These are phyloP conservation scores for Schwanniomyces polymorphus DNA, from an alignment of 805 yeast genomes.

Conservation along the genomic window DNA sequence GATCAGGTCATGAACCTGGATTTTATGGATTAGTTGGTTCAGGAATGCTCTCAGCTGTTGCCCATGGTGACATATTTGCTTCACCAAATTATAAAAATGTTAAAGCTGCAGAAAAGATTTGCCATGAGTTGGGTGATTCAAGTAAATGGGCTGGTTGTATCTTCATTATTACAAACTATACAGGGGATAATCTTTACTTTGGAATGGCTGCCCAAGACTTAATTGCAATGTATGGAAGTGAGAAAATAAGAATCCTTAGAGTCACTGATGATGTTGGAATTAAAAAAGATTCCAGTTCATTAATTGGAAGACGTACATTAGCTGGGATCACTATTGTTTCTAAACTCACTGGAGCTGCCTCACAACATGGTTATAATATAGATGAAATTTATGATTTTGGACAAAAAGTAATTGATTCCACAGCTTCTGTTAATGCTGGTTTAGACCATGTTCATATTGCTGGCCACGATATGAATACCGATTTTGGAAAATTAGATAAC, in stretches of 20 bases:
- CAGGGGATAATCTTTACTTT: slow-evolving; percentile 39
- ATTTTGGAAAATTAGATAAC: slow-evolving; percentile 21
- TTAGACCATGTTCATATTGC: slow-evolving; percentile 39
- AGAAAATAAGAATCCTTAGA: slow-evolving; percentile 27
- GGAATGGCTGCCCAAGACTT: slow-evolving; percentile 41
- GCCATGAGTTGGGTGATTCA: slow-evolving; percentile 17
- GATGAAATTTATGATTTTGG: slow-evolving; percentile 28
- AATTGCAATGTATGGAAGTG: slow-evolving; percentile 26
- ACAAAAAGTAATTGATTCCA: slow-evolving; percentile 18
- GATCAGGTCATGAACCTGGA: slow-evolving; percentile 46
- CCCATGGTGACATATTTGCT: slow-evolving; percentile 44
- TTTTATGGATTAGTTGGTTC: slow-evolving; percentile 39
- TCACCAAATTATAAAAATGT: slow-evolving; percentile 38
- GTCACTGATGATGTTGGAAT: slow-evolving; percentile 38
- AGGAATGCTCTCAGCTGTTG: slow-evolving; percentile 40
- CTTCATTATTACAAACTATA: slow-evolving; percentile 36
- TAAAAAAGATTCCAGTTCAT: slow-evolving; percentile 22
- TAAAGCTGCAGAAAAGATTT: slow-evolving; percentile 35
- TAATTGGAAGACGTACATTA: slow-evolving; percentile 38
- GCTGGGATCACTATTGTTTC: slow-evolving; percentile 30
- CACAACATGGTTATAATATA: slow-evolving; percentile 20
- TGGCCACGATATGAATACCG: slow-evolving; percentile 23
- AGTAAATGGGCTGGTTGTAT: slow-evolving; percentile 28
- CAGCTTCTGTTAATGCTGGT: slow-evolving; percentile 36
- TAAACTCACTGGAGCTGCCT: slow-evolving; percentile 32